Conservation (phyloP, 1,139 yeast species). For the Scheffersomyces quercinus region DNA sequence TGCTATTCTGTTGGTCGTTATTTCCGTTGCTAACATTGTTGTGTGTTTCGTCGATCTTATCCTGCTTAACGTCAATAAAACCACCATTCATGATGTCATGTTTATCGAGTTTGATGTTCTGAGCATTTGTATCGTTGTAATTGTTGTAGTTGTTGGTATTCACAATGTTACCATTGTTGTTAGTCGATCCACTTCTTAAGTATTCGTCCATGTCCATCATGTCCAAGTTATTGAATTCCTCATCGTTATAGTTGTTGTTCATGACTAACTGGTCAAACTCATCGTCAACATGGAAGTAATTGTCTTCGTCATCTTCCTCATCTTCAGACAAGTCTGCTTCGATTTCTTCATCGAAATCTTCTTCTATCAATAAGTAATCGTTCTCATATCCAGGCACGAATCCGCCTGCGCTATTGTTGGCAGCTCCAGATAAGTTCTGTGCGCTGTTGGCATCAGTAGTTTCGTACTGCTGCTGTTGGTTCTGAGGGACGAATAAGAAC, state of each 20-base stretch:
- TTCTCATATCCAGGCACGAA: slow-evolving; percentile 37
- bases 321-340: slow-evolving; percentile 55
- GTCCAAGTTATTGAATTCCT: slow-evolving; percentile 9
- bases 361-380: slow-evolving; percentile 37
- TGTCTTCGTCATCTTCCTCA: slow-evolving; percentile 39
- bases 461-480: slow-evolving; percentile 8
- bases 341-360: slow-evolving; percentile 35
- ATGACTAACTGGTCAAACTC: slow-evolving; percentile 36
- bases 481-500: slow-evolving; percentile 27
- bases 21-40: not conserved
- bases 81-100: slow-evolving; percentile 13
- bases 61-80: slow-evolving; percentile 9
- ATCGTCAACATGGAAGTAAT: slow-evolving; percentile 39
- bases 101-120: slow-evolving; percentile 5
- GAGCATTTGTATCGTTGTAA: slow-evolving; percentile 4
- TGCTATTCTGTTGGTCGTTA: not conserved
- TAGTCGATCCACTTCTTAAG: slow-evolving; percentile 7
- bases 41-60: slow-evolving; percentile 2
- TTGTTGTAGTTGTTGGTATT: slow-evolving; percentile 3
- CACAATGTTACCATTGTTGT: slow-evolving; percentile 1
- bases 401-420: slow-evolving; percentile 9
- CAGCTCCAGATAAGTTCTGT: slow-evolving; percentile 7
- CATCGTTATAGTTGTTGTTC: slow-evolving; percentile 15
- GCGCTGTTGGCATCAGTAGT: slow-evolving; percentile 9
- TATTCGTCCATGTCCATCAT: slow-evolving; percentile 19